phyloP scores from a whole-genome alignment of 225 moss, liverwort and hornwort species.

The Sphagnum tenellum region DNA sequence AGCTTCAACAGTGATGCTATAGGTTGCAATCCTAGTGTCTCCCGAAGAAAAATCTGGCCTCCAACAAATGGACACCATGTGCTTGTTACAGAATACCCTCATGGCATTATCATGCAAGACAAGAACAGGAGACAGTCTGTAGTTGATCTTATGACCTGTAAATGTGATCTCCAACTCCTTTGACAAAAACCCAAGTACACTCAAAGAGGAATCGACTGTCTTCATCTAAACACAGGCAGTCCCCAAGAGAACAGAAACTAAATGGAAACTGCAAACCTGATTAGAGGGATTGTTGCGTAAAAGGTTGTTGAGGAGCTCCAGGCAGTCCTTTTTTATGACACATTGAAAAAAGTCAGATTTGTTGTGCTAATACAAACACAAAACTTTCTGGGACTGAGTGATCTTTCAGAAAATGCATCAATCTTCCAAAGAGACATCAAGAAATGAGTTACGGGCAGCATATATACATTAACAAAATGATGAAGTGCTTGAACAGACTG shows the following conservation, averaged over 20 bases:
- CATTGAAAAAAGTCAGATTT: no score
- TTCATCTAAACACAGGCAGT: background rate
- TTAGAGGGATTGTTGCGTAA: constrained; percentile 89
- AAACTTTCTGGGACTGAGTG: no score
- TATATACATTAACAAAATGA: no score
- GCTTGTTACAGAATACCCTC: background rate
- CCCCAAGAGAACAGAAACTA: constrained; percentile 1
- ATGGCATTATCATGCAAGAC: background rate
- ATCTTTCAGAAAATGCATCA: no score
- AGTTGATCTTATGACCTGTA: background rate
- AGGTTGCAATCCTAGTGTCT: constrained; percentile 74
- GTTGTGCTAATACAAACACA: no score
- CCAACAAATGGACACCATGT: background rate
- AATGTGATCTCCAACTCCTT: background rate
- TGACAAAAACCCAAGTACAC: no score
- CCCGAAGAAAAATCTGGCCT: constrained; percentile 73
- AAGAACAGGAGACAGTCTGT: background rate
- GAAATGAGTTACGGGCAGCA: no score
- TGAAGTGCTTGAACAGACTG: no score
- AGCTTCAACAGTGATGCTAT: constrained; percentile 62
- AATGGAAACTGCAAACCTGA: constrained; percentile 47
- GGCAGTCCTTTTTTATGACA: constrained; percentile 62
- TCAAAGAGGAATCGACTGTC: background rate
- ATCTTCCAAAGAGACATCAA: no score
- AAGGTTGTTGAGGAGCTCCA: constrained; percentile 97